These are phyloP conservation scores for Sordariomycetes sp. DNA, from an alignment of 2,329 filamentous ascomycete species.

Conservation along the genomic window DNA sequence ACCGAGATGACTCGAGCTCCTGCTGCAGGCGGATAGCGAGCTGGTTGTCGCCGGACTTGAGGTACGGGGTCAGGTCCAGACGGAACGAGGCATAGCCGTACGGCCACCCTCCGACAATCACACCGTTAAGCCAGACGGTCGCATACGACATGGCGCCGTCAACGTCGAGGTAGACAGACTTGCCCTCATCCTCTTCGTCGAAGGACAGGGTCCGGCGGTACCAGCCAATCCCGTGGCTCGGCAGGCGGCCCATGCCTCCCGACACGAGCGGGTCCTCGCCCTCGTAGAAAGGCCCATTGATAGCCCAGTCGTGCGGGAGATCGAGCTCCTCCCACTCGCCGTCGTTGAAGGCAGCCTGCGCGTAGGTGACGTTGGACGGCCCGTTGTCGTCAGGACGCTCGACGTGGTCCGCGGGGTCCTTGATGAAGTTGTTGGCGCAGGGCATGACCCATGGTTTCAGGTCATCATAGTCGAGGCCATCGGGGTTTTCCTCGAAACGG, in stretches of 20 bases:
- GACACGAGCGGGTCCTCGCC: conserved; percentile 17
- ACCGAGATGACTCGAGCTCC: conserved; percentile 30
- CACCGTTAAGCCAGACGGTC: conserved; percentile 36
- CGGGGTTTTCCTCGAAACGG: conserved; percentile 20
- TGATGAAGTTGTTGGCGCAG: conserved; percentile 24
- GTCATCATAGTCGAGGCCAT: conserved; percentile 16
- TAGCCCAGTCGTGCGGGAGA: conserved; percentile 35
- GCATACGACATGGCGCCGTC: conserved; percentile 39
- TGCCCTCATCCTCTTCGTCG: conserved; percentile 15
- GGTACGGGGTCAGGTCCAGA: conserved; percentile 31
- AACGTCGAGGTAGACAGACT: conserved; percentile 29
- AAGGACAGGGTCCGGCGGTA: conserved; percentile 22
- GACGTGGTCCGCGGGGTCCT: conserved; percentile 13
- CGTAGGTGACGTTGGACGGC: conserved; percentile 16
- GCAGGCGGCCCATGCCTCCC: conserved; percentile 27
- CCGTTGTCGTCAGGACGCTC: conserved; percentile 16
- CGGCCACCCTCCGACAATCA: conserved; percentile 36
- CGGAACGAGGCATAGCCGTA: conserved; percentile 37
- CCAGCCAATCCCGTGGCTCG: conserved; percentile 38
- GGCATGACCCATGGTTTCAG: conserved; percentile 28
- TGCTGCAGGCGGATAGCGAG: conserved; percentile 39
- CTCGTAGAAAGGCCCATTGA: conserved; percentile 28
- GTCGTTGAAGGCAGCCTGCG: conserved; percentile 22
- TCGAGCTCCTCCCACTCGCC: conserved; percentile 23
- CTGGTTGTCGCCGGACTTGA: conserved; percentile 20